Evolutionary conservation across 371 early-diverging fungal genomes (phyloP).

Genomic region (Rhizomucor miehei): DNA sequence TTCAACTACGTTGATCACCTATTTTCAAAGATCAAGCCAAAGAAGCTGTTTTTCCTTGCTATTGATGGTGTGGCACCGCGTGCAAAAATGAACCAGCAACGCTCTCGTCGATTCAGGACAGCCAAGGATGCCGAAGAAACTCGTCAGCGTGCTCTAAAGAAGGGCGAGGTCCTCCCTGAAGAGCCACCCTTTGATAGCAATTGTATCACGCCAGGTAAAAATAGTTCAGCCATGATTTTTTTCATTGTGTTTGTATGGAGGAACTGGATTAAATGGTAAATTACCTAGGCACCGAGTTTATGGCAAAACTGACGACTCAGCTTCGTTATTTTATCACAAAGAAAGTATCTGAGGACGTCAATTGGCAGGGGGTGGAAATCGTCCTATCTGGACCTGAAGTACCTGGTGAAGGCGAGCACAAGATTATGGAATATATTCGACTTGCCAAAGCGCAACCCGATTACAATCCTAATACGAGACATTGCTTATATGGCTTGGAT

Average conservation of each 20-base stretch:
- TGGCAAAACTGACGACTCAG: constrained; percentile 85
- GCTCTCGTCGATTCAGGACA: constrained; percentile 94
- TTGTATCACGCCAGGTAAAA: constrained; percentile 97
- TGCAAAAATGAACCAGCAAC: constrained; percentile 99
- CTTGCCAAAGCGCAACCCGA: constrained; percentile 74
- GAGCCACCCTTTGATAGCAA: constrained; percentile 94
- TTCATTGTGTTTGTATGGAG: neutral
- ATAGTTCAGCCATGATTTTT: neutral
- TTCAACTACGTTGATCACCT: constrained; percentile 96
- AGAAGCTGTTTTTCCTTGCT: constrained; percentile 95
- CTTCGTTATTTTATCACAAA: constrained; percentile 91
- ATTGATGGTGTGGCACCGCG: constrained; percentile 98
- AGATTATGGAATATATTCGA: constrained; percentile 98
- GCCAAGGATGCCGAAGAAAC: constrained; percentile 84
- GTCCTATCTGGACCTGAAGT: constrained; percentile 94
- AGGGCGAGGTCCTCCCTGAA: constrained; percentile 70
- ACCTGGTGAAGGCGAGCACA: constrained; percentile 99
- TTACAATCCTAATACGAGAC: constrained; percentile 84
- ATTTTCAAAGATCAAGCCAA: constrained; percentile 89
- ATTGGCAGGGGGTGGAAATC: constrained; percentile 87
- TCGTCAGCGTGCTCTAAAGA: constrained; percentile 52
- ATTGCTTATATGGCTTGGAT: constrained; percentile 98
- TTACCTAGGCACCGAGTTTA: constrained; percentile 89
- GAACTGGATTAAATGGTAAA: neutral
- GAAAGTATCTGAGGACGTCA: constrained; percentile 85